Evolutionary conservation across 2,329 filamentous ascomycete genomes (phyloP).

Genomic region (Ophiostoma triangulosporum): DNA sequence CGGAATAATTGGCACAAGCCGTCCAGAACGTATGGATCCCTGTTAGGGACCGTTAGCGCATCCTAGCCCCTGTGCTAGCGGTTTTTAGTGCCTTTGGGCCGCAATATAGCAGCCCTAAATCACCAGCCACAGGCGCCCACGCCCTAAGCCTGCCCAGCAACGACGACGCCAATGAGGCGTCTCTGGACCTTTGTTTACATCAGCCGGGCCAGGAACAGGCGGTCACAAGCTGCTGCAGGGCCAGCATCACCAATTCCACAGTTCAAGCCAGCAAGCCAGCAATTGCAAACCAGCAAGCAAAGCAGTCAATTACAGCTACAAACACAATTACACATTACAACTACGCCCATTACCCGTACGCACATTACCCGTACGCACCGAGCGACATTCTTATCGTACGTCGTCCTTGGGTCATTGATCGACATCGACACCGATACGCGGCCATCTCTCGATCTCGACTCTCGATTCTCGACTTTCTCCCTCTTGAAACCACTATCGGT

Average conservation of each 20-base stretch:
- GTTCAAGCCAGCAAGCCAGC: background rate
- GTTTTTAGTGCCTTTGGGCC: no score
- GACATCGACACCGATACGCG: no score
- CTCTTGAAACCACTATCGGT: background rate
- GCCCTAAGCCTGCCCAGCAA: background rate
- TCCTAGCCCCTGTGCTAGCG: background rate
- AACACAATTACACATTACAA: no score
- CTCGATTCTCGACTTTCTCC: background rate
- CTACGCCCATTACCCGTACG: no score
- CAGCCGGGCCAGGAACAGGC: slow-evolving; percentile 7
- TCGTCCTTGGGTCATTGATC: no score
- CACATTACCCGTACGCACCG: no score
- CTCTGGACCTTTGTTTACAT: slow-evolving; percentile 29
- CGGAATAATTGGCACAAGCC: no score
- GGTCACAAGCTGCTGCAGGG: slow-evolving; percentile 5
- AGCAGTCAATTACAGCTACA: no score
- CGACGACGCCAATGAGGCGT: background rate
- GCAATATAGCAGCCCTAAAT: background rate
- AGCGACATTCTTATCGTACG: no score
- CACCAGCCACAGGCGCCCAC: background rate
- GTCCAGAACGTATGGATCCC: no score
- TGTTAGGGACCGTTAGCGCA: no score
- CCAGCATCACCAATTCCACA: background rate
- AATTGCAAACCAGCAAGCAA: background rate
- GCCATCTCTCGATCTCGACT: background rate